Evolutionary conservation across 106 monocot species (phyloP), one percentile per base, ranked within the genome.

Genomic region (Allium cepa): DNA sequence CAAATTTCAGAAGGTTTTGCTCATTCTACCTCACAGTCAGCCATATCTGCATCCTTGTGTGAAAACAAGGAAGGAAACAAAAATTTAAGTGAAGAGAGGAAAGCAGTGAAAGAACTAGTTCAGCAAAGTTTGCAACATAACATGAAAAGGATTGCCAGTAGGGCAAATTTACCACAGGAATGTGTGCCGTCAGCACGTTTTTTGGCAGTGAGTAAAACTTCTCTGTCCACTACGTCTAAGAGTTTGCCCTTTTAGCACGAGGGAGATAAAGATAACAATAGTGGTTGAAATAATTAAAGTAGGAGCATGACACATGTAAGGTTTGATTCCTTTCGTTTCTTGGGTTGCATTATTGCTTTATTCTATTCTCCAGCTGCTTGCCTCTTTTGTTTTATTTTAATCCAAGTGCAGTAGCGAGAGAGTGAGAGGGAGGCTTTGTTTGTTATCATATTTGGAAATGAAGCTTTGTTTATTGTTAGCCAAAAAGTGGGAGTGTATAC

Each of bases 81-180:
- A 55, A 49, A 49, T 48, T 47, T 92, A 62, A 92, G 84, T 62
- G 81, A 83, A 47, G 91, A 88, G 71, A 77, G 73, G 73, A 79
- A 60, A 47, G 91, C 85, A 9, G 83, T 95, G 71, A 79, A 64
- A 74, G 64, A 76, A 48, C 63, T 95, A 57, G 95, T 95, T 62
- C 83, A 81, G 69, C 88, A 85, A 79, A 95, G 95, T 56, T 60
- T 95, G 72, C 85, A 85, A 53, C 72, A 65, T 62, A 95, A 87
- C 62, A 88, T 91, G 87, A 69, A 76, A 48, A 72, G 91, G 46
- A 91, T 95, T 47, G 88, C 58, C 2, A 68, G 60, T 11, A 73
- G 94, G 13, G 94, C 94, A 4, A 91, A 91, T 57, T 45, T 91
- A 53, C 85, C 83, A 51, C 64, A 60, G 72, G 82, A 87, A n/a